Evolutionary conservation across 768 basidiomycete species (phyloP).

Genomic region (Termitomyces heimii): DNA sequence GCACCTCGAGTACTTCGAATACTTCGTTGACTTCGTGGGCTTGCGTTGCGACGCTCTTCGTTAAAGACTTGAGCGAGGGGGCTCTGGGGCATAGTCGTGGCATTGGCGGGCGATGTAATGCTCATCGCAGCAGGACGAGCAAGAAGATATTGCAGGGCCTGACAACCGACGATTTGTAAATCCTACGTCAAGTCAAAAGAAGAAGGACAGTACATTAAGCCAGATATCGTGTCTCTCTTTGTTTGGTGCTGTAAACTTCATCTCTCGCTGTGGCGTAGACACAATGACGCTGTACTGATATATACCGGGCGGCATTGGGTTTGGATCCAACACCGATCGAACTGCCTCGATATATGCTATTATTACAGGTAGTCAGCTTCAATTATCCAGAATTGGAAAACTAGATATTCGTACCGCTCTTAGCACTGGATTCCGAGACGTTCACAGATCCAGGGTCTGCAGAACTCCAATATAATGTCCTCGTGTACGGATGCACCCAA

Average conservation of each 20-base stretch:
- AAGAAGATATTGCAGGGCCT: constrained; percentile 91
- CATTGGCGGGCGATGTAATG: constrained; percentile 33
- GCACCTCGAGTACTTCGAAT: constrained; percentile 51
- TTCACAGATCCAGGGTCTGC: constrained; percentile 87
- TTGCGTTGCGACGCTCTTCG: constrained; percentile 45
- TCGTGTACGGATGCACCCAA: constrained; percentile 99
- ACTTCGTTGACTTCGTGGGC: constrained; percentile 74
- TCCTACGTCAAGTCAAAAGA: background rate
- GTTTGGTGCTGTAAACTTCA: constrained; percentile 96
- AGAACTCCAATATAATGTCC: constrained; percentile 95
- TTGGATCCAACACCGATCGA: constrained; percentile 86
- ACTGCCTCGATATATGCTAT: constrained; percentile 92
- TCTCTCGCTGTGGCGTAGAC: constrained; percentile 90
- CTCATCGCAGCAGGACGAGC: constrained; percentile 53
- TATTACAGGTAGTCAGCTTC: constrained; percentile 10
- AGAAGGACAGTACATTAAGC: constrained; percentile 56
- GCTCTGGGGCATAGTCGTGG: constrained; percentile 35
- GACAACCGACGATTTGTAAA: constrained; percentile 5
- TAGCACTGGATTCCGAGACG: constrained; percentile 89
- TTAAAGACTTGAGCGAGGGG: constrained; percentile 45
- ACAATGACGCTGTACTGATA: constrained; percentile 92
- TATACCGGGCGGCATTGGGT: constrained; percentile 92
- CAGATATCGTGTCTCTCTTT: constrained; percentile 97
- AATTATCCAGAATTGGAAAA: background rate
- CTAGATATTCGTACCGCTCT: constrained; percentile 73